A percentile compares a stretch with the other conserved stretches of the same genome.
Evolutionary conservation across 2,329 filamentous ascomycete genomes (phyloP).

Genomic region (Helicocarpus griseus): DNA sequence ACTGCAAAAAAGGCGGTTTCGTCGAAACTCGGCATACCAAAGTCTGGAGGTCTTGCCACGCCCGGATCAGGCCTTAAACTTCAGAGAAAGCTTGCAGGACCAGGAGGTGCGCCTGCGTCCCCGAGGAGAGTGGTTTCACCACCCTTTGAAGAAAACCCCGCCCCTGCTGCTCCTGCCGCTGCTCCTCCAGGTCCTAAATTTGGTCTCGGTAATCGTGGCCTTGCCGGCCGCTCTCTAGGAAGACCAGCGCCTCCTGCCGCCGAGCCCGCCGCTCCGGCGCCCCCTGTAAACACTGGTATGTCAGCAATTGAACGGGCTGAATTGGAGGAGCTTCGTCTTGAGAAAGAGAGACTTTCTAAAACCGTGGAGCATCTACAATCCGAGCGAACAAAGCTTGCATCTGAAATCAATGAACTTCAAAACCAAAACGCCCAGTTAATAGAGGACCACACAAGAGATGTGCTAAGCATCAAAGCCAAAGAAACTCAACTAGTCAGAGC

Average conservation of each 20-base stretch:
- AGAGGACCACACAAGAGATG: conserved; percentile 91
- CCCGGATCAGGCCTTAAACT: conserved; percentile 35
- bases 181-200: conserved; percentile 47
- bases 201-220: conserved; percentile 61
- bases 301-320: conserved; percentile 80
- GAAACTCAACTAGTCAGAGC: conserved; percentile 93
- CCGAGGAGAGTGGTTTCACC: conserved; percentile 37
- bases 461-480: conserved; percentile 94
- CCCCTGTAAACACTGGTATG: conserved; percentile 52
- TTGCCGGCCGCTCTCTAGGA: conserved; percentile 75
- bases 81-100: conserved; percentile 34
- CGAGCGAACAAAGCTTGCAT: conserved; percentile 70
- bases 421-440: conserved; percentile 95
- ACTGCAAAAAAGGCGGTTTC: conserved; percentile 31
- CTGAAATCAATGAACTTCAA: conserved; percentile 87
- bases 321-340: conserved; percentile 73
- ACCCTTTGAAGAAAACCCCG: conserved; percentile 34
- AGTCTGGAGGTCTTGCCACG: conserved; percentile 31
- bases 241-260: conserved; percentile 49
- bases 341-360: conserved; percentile 68
- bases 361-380: conserved; percentile 72
- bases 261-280: conserved; percentile 36
- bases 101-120: conserved; percentile 28
- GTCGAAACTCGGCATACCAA: conserved; percentile 38
- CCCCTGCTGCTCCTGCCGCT: conserved; percentile 27